Base-by-base conservation (phyloP, 2,329 filamentous ascomycete genomes). In the Fusarium nodosum region DNA sequence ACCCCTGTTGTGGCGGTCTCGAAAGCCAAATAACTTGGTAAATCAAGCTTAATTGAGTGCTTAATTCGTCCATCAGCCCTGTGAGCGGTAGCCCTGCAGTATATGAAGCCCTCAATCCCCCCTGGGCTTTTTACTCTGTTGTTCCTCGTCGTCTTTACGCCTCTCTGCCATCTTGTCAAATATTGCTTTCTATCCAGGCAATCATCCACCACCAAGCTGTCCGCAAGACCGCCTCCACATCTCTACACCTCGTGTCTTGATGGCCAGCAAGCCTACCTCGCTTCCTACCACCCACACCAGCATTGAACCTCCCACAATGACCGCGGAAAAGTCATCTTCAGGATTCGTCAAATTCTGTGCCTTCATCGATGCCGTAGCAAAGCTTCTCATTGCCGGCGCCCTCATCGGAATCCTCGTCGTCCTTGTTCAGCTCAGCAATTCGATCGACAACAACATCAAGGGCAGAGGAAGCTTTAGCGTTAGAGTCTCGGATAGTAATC, bases 371-470 rank as follows among this genome's bases (percentile, higher is more conserved):
- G 51, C 71, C 3, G 8, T 70, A 12, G 56, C 68, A 50, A 70
- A 70, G 50, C 64, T 70, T 33, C 52, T 61, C 3, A 60, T 60
- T 8, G 46, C 64, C 6, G 67, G 68, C 11, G 68, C 68, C n/a
- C 64, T 70, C 7, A 61, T 70, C 11, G 68, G 68, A 20, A 70
- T 70, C 10, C 59, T 70, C 2, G 55, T 71, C 8, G 13, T 71
- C n/a, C 56, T 70, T 6, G 36, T 70, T 3, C 44, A 53, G 18
- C 54, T 70, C 47, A 68, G 31, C 59, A 33, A 5, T 13, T 44
- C 51, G 18, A 30, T 70, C 12, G 26, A 46, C 0, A 50, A 68
- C n/a, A 20, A 68, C 24, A 33, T 52, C n/a, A 22, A 47, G 9
- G 63, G 67, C 20, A 36, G 46, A 5, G 45, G 12, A 4, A n/a